Evolutionary conservation across 345 rosid species (phyloP), one percentile per base, ranked within the genome.

Genomic region (Corchorus olitorius): DNA sequence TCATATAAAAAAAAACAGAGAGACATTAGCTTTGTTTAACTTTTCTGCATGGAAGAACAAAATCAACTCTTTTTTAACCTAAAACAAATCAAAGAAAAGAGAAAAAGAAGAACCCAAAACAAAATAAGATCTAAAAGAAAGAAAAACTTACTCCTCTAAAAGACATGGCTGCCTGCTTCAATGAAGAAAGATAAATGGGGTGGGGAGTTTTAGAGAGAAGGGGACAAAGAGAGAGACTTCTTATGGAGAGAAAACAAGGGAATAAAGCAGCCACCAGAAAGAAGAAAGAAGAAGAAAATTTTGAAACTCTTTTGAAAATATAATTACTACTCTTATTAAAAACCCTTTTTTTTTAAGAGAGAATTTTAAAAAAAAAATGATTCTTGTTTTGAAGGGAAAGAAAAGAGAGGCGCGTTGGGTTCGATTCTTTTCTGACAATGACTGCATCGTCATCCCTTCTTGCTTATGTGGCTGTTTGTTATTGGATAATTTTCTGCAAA

Each of bases 101-200:
- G 11, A 13, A 69, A 53, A n/a, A 52, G 58, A 20, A 50, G 54
- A 75, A 14, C 48, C 64, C 20, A 54, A 75, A 60, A 17, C 22
- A 45, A 48, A 55, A 61, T 35, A 37, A 34, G 35, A 70, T 15
- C 15, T 50, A 49, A 15, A 16, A 60, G 17, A 58, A 35, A 59
- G 35, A 61, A 43, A 37, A n/a, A 65, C 84, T 82, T 79, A 88
- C 91, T 73, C 91, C 84, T 83, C 84, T 76, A 76, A 77, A 88
- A 71, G 89, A 66, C 87, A 86, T 86, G 67, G 75, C 78, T 49
- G 72, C 81, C 78, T 49, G 72, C 81, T 54, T 39, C 56, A 48
- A n/a, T 53, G 61, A 50, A 53, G 70, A 39, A 65, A 55, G 13
- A 55, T 10, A 27, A 3, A 62, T 39, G 52, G n/a, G 5, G 5